Evolutionary conservation across 805 yeast species (phyloP).

Genomic region (Candida boidinii): DNA sequence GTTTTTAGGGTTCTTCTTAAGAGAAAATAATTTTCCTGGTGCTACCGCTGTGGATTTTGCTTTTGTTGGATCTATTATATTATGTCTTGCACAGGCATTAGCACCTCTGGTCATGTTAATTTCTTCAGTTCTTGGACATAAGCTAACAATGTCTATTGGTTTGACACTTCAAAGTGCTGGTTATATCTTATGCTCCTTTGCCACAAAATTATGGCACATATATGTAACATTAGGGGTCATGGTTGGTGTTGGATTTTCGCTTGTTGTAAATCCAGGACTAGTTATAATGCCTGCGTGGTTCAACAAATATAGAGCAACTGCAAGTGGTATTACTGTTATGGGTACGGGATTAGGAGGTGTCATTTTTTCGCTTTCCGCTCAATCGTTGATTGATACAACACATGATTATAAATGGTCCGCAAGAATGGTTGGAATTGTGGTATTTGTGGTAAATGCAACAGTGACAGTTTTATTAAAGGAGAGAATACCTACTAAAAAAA

Average conservation of each 20-base stretch:
- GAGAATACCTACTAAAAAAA: conserved; percentile 21
- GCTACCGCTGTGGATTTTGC: conserved; percentile 50
- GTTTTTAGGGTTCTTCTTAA: conserved; percentile 44
- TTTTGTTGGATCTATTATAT: conserved; percentile 47
- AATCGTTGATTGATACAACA: conserved; percentile 27
- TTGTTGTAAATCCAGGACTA: conserved; percentile 44
- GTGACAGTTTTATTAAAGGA: conserved; percentile 37
- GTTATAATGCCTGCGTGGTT: conserved; percentile 48
- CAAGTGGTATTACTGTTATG: conserved; percentile 27
- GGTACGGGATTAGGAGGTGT: conserved; percentile 39
- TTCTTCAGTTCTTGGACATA: conserved; percentile 14
- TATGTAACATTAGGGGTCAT: conserved; percentile 45
- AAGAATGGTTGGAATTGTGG: conserved; percentile 32
- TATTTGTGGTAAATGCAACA: conserved; percentile 27
- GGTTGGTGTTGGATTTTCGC: conserved; percentile 40
- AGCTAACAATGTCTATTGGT: conserved; percentile 24
- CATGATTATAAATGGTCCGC: conserved; percentile 36
- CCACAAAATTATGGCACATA: conserved; percentile 40
- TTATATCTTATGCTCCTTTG: conserved; percentile 33
- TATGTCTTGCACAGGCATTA: conserved; percentile 15
- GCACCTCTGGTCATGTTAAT: conserved; percentile 17
- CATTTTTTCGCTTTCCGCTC: conserved; percentile 24
- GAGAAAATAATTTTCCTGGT: conserved; percentile 36
- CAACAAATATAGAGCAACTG: conserved; percentile 33
- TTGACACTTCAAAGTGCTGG: conserved; percentile 34